A percentile compares a stretch with the other conserved stretches of the same genome.
These are phyloP conservation scores for Colletotrichum falcatum DNA, from an alignment of 2,329 filamentous ascomycete genomes.

Conservation along the genomic window DNA sequence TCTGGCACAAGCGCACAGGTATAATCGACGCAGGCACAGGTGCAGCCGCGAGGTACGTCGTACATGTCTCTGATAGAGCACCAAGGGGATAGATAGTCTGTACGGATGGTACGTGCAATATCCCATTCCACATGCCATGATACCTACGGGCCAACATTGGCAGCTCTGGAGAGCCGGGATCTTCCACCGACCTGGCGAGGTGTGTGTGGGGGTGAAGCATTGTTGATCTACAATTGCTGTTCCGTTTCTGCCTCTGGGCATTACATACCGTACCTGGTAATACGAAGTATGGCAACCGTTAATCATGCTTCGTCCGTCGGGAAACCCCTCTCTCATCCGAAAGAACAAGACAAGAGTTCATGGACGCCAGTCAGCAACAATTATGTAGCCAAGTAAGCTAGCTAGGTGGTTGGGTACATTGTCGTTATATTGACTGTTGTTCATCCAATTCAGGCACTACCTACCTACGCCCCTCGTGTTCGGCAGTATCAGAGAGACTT, in stretches of 20 bases:
- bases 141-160: constrained; percentile 27
- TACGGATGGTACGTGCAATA: too few species aligned
- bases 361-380: neutral
- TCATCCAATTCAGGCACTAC: neutral
- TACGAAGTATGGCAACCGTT: neutral
- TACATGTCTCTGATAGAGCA: neutral
- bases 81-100: too few species aligned
- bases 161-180: constrained; percentile 16
- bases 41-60: neutral
- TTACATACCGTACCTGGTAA: neutral
- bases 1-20: neutral
- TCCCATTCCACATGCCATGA: constrained; percentile 10
- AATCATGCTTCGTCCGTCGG: neutral
- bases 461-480: too few species aligned
- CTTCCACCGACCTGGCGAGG: neutral
- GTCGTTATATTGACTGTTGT: neutral
- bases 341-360: neutral
- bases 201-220: constrained; percentile 9
- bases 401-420: neutral
- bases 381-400: neutral
- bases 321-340: neutral
- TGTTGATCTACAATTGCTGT: neutral
- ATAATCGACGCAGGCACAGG: neutral
- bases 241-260: neutral
- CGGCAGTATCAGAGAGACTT: neutral